phyloP scores from a whole-genome alignment of 768 basidiomycete genomes.

The Russula ochroleuca region DNA sequence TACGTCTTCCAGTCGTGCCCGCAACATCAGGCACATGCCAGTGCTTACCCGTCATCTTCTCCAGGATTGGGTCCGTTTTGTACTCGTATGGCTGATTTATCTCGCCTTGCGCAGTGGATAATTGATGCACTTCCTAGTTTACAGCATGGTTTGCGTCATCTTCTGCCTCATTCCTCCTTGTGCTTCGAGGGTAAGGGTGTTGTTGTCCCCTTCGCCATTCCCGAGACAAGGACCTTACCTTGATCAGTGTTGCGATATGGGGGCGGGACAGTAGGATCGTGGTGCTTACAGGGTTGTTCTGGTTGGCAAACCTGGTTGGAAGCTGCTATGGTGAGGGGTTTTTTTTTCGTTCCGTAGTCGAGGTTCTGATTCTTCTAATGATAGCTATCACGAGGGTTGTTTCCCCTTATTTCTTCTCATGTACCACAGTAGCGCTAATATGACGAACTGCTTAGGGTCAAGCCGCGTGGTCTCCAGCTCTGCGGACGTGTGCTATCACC shows the following conservation, averaged over 20 bases:
- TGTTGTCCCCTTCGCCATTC: neutral
- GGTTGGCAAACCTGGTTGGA: conserved; percentile 1
- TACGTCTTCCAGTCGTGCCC: neutral
- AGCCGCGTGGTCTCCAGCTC: neutral
- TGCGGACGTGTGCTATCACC: neutral
- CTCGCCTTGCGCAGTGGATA: neutral
- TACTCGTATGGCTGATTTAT: conserved; percentile 14
- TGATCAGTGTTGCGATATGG: conserved; percentile 25
- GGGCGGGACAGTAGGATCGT: conserved; percentile 12
- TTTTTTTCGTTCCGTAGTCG: neutral
- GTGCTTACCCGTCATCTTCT: neutral
- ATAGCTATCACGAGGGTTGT: conserved; percentile 18
- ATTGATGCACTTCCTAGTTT: neutral
- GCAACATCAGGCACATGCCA: too few species aligned
- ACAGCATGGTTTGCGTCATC: conserved; percentile 14
- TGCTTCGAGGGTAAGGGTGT: conserved; percentile 19
- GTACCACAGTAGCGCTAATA: neutral
- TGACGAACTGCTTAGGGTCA: conserved; percentile 9
- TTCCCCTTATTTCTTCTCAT: neutral
- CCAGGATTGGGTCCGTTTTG: conserved; percentile 21
- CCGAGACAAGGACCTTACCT: neutral
- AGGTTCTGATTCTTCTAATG: neutral
- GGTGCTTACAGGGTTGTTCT: neutral
- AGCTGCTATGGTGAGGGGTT: conserved; percentile 8
- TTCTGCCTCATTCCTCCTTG: conserved; percentile 21